phyloP scores from a whole-genome alignment of 1,139 yeast genomes.

The Saccharomyces hybrid region DNA sequence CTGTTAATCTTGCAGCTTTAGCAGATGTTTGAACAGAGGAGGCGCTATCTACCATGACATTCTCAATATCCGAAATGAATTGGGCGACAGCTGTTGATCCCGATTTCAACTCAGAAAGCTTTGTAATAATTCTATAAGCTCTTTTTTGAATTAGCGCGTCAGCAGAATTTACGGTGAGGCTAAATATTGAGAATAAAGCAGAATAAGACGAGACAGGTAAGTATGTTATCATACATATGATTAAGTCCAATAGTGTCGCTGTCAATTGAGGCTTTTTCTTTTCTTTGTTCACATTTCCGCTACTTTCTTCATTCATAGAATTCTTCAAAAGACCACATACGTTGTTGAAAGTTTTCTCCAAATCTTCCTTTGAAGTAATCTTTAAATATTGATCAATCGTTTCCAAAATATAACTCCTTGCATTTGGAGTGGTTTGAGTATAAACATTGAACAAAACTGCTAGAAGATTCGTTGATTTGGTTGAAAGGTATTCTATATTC shows the following conservation, averaged over 20 bases:
- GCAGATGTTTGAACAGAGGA: conserved; percentile 64
- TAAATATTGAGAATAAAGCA: conserved; percentile 72
- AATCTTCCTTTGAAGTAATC: conserved; percentile 59
- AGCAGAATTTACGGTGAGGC: conserved; percentile 50
- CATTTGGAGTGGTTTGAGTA: conserved; percentile 75
- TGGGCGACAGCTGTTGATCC: conserved; percentile 48
- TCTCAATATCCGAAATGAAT: conserved; percentile 53
- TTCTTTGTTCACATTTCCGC: conserved; percentile 22
- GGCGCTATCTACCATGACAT: conserved; percentile 50
- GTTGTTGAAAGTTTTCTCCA: conserved; percentile 72
- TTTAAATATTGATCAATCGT: conserved; percentile 75
- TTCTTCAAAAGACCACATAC: conserved; percentile 72
- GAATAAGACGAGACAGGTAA: conserved; percentile 64
- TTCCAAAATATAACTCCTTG: conserved; percentile 77
- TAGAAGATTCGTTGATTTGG: conserved; percentile 64
- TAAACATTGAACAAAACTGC: conserved; percentile 88
- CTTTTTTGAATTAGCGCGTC: conserved; percentile 80
- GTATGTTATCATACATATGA: conserved; percentile 79
- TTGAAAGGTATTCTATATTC: conserved; percentile 54
- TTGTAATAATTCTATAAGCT: conserved; percentile 73
- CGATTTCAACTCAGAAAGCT: conserved; percentile 58
- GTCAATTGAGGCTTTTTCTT: conserved; percentile 43
- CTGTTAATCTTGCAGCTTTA: conserved; percentile 69
- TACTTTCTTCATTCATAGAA: conserved; percentile 59
- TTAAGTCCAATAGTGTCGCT: conserved; percentile 83